phyloP scores from a whole-genome alignment of 805 yeast genomes.

The Vanderwaltozyma verrucispora region DNA sequence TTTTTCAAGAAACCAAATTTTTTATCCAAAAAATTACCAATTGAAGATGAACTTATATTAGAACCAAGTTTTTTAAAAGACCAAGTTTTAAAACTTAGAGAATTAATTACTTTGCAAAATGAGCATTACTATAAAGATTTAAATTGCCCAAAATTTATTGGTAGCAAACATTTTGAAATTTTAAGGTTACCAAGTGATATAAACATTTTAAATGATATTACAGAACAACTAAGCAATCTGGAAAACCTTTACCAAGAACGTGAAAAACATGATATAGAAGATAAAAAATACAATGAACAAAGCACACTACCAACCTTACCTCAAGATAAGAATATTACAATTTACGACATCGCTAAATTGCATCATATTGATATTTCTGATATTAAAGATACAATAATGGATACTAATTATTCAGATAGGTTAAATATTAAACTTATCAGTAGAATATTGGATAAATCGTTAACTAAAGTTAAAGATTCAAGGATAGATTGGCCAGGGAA shows the following conservation, averaged over 20 bases:
- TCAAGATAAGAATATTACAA: conserved; percentile 1
- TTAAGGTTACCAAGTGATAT: conserved; percentile 16
- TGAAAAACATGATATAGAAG: neutral
- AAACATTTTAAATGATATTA: conserved; percentile 4
- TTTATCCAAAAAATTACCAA: neutral
- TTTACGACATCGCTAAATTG: conserved; percentile 10
- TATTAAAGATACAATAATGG: conserved; percentile 10
- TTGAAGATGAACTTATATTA: neutral
- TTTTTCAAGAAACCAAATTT: neutral
- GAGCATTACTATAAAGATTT: conserved; percentile 11
- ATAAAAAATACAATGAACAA: neutral
- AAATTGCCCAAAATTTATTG: conserved; percentile 11
- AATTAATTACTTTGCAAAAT: conserved; percentile 9
- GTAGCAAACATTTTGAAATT: conserved; percentile 11
- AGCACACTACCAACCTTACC: neutral
- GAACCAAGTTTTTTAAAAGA: neutral
- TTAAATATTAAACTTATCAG: conserved; percentile 12
- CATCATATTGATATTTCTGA: conserved; percentile 18
- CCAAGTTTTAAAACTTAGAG: neutral
- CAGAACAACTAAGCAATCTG: conserved; percentile 2
- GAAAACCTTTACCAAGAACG: neutral
- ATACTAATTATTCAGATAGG: conserved; percentile 5
- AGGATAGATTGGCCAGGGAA: conserved; percentile 2
- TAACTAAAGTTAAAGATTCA: conserved; percentile 1
- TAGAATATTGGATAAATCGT: conserved; percentile 15